Evolutionary conservation across 192 early-diverging fungal species (phyloP).

Genomic region (Borealophlyctis nickersoniae): DNA sequence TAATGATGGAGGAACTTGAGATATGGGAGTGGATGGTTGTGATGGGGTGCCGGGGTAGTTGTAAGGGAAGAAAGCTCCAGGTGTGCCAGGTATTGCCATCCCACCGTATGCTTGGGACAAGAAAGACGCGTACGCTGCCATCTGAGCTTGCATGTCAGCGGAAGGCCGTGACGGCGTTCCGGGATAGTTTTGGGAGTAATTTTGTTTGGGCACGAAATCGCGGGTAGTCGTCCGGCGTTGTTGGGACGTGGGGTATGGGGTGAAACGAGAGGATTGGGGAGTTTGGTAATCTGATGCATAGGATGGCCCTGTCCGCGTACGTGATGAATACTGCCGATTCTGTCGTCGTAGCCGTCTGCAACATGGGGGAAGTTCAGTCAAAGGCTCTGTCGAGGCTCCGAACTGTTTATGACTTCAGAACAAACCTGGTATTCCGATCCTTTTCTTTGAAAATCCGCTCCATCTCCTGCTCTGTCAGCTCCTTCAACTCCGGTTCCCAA

Average conservation of each 20-base stretch:
- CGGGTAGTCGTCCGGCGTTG: no score
- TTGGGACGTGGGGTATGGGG: neutral
- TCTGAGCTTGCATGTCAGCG: no score
- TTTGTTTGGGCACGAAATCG: no score
- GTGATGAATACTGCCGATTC: conserved; percentile 7
- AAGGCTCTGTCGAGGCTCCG: neutral
- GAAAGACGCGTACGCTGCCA: no score
- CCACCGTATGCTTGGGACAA: no score
- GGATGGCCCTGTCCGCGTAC: neutral
- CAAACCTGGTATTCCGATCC: conserved; percentile 32
- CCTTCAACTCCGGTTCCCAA: conserved; percentile 36
- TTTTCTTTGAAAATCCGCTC: conserved; percentile 33
- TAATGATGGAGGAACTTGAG: no score
- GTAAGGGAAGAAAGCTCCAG: no score
- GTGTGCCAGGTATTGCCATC: no score
- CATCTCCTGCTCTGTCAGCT: conserved; percentile 31
- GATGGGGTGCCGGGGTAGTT: no score
- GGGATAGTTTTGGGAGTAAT: no score
- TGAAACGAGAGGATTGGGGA: conserved; percentile 4
- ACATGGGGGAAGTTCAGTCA: neutral
- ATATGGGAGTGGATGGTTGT: no score
- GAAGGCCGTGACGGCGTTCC: no score
- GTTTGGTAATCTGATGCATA: conserved; percentile 8
- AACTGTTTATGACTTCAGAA: neutral
- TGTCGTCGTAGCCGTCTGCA: conserved; percentile 17